Conservation (phyloP, 495 filamentous ascomycete species). For the Trichoderma reesei region DNA sequence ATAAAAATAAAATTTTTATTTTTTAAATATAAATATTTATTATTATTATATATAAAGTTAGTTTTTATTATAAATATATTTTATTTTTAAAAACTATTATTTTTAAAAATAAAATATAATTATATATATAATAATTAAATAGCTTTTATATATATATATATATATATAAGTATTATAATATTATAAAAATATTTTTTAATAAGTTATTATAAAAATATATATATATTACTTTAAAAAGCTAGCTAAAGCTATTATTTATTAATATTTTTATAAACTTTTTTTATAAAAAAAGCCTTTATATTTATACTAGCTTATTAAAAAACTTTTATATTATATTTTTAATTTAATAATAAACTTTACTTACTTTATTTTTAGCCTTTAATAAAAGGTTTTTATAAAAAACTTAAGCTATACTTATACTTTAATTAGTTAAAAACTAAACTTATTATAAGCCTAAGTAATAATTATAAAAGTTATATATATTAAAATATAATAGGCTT, state of each 20-base stretch:
- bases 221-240: too few relatives aligned
- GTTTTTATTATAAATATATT: background rate
- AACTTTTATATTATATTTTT: background rate
- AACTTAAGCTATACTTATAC: background rate
- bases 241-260: too few relatives aligned
- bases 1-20: too few relatives aligned
- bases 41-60: background rate
- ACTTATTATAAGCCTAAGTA: background rate
- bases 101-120: background rate
- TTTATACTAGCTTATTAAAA: background rate
- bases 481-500: background rate
- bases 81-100: background rate
- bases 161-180: background rate
- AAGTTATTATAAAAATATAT: background rate
- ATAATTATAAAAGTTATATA: background rate
- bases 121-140: background rate
- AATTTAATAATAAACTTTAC: background rate
- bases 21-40: background rate
- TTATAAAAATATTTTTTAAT: background rate
- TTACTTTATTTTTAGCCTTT: background rate
- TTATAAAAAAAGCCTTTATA: background rate
- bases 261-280: too few relatives aligned
- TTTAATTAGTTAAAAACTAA: conserved; percentile 6
- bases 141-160: background rate
- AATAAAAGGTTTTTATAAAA: conserved; percentile 9